Evolutionary conservation across 192 early-diverging fungal genomes (phyloP).

Genomic region (Piromyces sp.): DNA sequence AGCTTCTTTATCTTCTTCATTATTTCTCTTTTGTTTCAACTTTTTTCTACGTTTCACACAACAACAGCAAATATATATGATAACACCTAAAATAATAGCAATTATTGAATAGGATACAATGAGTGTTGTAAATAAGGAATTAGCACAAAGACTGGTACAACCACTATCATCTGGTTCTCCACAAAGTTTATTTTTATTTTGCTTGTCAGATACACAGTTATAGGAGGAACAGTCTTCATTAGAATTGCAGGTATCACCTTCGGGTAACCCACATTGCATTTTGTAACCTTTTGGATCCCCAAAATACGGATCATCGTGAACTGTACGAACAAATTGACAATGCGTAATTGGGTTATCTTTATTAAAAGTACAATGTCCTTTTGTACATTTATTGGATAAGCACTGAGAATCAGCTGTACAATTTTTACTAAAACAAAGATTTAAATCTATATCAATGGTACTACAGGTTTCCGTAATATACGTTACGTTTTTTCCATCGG

Average conservation of each 20-base stretch:
- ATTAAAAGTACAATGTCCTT: not conserved
- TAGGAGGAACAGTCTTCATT: not conserved
- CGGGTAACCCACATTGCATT: not conserved
- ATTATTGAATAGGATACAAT: no score
- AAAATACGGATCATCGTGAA: not conserved
- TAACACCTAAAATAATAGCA: no score
- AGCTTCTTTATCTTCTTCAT: no score
- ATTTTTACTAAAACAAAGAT: not conserved
- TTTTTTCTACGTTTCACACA: no score
- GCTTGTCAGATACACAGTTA: not conserved
- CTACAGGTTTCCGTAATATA: not conserved
- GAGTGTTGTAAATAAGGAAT: no score
- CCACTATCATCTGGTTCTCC: not conserved
- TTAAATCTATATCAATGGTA: not conserved
- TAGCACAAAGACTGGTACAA: not conserved
- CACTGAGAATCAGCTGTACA: not conserved
- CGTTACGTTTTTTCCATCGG: not conserved
- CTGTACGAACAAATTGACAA: not conserved
- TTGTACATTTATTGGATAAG: not conserved
- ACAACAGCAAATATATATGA: no score
- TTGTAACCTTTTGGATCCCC: not conserved
- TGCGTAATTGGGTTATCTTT: not conserved
- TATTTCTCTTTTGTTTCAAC: no score
- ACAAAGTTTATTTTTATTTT: not conserved
- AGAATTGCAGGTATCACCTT: not conserved